Conservation (phyloP, 805 yeast genomes). For the Metschnikowia chrysomelidarum region DNA sequence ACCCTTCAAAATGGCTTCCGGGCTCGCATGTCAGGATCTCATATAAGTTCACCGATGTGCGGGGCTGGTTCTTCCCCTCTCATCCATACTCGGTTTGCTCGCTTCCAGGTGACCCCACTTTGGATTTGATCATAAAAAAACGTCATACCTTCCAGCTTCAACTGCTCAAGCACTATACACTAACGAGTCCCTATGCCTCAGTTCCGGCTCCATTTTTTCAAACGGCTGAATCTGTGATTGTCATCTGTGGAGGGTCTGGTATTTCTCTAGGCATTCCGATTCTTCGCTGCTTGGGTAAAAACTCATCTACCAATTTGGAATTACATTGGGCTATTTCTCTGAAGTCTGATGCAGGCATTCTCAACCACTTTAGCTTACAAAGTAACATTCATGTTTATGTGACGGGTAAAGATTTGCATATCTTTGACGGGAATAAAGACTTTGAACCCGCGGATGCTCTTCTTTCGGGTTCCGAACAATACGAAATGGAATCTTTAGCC, state of each 20-base stretch:
- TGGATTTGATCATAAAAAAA: slow-evolving; percentile 47
- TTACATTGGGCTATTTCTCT: slow-evolving; percentile 56
- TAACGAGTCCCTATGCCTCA: slow-evolving; percentile 41
- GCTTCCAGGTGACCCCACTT: slow-evolving; percentile 31
- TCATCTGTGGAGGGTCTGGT: slow-evolving; percentile 75
- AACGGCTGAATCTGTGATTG: slow-evolving; percentile 48
- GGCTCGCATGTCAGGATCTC: slow-evolving; percentile 55
- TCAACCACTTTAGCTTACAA: slow-evolving; percentile 32
- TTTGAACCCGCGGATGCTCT: slow-evolving; percentile 24
- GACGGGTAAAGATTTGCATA: slow-evolving; percentile 4
- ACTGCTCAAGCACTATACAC: slow-evolving; percentile 12
- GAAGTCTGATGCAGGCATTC: slow-evolving; percentile 45
- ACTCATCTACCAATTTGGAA: slow-evolving; percentile 24
- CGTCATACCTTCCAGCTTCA: slow-evolving; percentile 25
- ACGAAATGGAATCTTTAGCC: slow-evolving; percentile 17
- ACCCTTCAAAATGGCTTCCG: slow-evolving; percentile 35
- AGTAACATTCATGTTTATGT: slow-evolving; percentile 13
- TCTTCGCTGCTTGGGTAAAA: slow-evolving; percentile 36
- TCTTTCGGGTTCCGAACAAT: slow-evolving; percentile 19
- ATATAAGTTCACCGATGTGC: slow-evolving; percentile 7
- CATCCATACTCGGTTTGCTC: slow-evolving; percentile 69
- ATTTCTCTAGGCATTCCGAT: slow-evolving; percentile 61
- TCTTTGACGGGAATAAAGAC: not conserved
- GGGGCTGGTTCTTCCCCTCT: slow-evolving; percentile 48
- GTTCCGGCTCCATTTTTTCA: slow-evolving; percentile 43